Conservation (phyloP, 331 rosid genomes). For the Quercus phellos region DNA sequence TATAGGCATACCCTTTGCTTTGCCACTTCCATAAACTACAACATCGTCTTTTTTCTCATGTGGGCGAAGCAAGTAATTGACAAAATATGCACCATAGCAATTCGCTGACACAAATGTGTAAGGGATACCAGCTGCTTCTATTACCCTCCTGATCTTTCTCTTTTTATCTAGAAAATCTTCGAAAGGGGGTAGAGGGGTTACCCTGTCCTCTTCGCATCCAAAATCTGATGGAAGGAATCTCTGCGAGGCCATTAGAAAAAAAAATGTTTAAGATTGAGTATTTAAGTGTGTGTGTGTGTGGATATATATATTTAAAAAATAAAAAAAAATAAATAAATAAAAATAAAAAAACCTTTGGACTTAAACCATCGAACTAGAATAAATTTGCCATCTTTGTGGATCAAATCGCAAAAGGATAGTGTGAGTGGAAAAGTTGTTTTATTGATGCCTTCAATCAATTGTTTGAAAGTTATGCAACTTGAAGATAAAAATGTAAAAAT, state of each 20-base stretch:
- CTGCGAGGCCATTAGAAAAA: not conserved
- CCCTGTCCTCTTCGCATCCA: conserved; percentile 35
- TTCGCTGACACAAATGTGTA: conserved; percentile 34
- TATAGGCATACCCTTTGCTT: conserved; percentile 25
- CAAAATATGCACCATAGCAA: conserved; percentile 35
- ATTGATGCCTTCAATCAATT: too few relatives aligned
- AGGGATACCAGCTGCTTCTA: conserved; percentile 30
- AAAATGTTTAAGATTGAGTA: not conserved
- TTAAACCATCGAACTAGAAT: too few relatives aligned
- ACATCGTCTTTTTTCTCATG: not conserved
- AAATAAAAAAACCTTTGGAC: too few relatives aligned
- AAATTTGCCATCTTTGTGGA: too few relatives aligned
- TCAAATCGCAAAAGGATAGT: too few relatives aligned
- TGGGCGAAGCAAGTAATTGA: conserved; percentile 33
- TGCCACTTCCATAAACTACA: conserved; percentile 24
- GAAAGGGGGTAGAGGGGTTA: conserved; percentile 36
- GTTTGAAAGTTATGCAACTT: too few relatives aligned
- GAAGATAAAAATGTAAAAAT: too few relatives aligned
- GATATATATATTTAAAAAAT: too few relatives aligned
- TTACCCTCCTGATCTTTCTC: conserved; percentile 31
- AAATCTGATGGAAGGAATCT: conserved; percentile 45
- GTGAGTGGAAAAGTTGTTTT: too few relatives aligned
- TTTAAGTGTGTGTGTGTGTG: too few relatives aligned
- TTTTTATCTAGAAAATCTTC: conserved; percentile 29
- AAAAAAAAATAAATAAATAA: too few relatives aligned